phyloP scores from a whole-genome alignment of 768 basidiomycete species.

The Sarcodon aspratus region DNA sequence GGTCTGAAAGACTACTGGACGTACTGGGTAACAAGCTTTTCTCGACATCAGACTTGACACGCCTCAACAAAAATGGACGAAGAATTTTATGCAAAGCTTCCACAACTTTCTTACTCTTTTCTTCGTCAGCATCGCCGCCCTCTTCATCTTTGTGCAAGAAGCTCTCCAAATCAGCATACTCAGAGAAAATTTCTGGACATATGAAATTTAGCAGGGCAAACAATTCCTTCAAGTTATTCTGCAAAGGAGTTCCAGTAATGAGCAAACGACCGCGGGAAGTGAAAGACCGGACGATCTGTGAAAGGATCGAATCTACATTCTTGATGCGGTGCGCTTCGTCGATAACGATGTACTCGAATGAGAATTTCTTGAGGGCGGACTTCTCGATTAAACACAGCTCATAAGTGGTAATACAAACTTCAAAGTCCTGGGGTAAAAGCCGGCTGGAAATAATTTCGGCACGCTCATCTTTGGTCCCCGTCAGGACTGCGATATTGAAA shows the following conservation, averaged over 20 bases:
- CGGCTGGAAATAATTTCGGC: constrained; percentile 66
- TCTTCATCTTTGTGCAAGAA: constrained; percentile 87
- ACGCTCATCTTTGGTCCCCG: constrained; percentile 86
- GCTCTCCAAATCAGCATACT: constrained; percentile 83
- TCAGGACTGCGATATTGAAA: constrained; percentile 69
- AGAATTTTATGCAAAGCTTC: constrained; percentile 96
- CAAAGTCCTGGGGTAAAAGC: constrained; percentile 81
- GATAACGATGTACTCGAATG: constrained; percentile 96
- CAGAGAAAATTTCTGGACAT: constrained; percentile 90
- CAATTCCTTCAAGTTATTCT: constrained; percentile 94
- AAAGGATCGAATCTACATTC: constrained; percentile 93
- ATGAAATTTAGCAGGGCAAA: constrained; percentile 92
- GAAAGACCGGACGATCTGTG: constrained; percentile 89
- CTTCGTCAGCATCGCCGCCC: constrained; percentile 57
- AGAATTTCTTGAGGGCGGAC: constrained; percentile 84
- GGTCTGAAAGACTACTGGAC: constrained; percentile 7
- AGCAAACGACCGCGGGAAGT: constrained; percentile 80
- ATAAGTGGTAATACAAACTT: constrained; percentile 93
- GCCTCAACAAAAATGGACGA: constrained; percentile 84
- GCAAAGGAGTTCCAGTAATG: constrained; percentile 94
- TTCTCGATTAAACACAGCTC: constrained; percentile 97
- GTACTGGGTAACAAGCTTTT: constrained; percentile 87
- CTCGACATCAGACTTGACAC: constrained; percentile 96
- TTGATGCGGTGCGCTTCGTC: constrained; percentile 99
- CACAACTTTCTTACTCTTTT: constrained; percentile 86